These are phyloP conservation scores for Nannochloris sp. DNA, from an alignment of 139 green algal species.

Conservation along the genomic window DNA sequence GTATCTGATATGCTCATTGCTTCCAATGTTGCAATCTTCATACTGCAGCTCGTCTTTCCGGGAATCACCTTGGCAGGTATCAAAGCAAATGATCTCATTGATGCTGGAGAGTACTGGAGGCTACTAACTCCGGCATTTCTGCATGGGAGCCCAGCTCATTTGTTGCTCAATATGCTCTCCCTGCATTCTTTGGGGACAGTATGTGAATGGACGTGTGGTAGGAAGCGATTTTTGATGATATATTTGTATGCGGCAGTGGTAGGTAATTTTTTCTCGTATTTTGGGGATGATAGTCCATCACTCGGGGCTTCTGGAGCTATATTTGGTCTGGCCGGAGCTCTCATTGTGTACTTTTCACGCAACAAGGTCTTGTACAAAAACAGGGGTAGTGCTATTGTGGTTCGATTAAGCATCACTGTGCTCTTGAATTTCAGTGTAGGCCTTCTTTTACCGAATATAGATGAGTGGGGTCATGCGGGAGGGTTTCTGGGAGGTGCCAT, in stretches of 20 bases:
- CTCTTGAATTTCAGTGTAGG: constrained; percentile 11
- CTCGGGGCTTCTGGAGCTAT: constrained; percentile 29
- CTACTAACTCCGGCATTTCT: constrained; percentile 64
- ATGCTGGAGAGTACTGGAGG: constrained; percentile 55
- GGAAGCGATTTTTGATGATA: constrained; percentile 28
- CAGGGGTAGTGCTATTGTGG: not conserved
- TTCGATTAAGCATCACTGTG: not conserved
- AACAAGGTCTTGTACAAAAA: not conserved
- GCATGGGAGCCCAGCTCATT: constrained; percentile 58
- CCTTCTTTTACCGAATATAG: constrained; percentile 3
- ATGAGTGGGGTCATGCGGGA: constrained; percentile 13
- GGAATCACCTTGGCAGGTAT: not conserved
- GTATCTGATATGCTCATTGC: not conserved
- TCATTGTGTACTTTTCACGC: constrained; percentile 9
- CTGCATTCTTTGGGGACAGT: constrained; percentile 24
- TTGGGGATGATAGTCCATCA: constrained; percentile 10
- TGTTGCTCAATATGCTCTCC: constrained; percentile 41
- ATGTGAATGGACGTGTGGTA: constrained; percentile 25
- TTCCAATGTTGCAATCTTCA: not conserved
- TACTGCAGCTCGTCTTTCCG: not conserved
- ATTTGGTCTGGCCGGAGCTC: constrained; percentile 5
- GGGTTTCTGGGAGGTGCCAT: constrained; percentile 7
- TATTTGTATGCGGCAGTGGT: constrained; percentile 30
- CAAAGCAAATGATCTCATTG: constrained; percentile 64
- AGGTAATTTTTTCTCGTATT: constrained; percentile 34